phyloP scores from a whole-genome alignment of 202 grass and related monocot genomes.

The Cymbopogon flexuosus region DNA sequence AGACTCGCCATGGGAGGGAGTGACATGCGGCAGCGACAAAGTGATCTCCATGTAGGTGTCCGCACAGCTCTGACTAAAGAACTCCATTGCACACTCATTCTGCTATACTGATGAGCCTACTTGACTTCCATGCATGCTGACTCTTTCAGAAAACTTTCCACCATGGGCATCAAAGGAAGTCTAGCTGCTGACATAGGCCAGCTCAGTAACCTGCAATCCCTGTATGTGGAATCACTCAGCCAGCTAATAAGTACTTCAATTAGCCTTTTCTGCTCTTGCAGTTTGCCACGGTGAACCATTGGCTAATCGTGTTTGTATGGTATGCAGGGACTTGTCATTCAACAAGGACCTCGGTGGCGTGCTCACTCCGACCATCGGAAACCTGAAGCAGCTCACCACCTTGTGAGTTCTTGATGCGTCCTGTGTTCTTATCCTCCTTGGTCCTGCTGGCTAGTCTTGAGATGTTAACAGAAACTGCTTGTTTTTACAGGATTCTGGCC shows the following conservation, averaged over 20 bases:
- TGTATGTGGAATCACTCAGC: slow-evolving; percentile 50
- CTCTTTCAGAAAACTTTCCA: slow-evolving; percentile 72
- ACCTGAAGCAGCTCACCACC: slow-evolving; percentile 69
- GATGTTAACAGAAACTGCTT: slow-evolving; percentile 13
- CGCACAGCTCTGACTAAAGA: not conserved
- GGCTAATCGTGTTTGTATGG: slow-evolving; percentile 2
- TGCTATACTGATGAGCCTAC: not conserved
- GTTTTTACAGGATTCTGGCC: slow-evolving; percentile 58
- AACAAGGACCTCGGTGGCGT: slow-evolving; percentile 55
- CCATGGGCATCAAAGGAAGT: slow-evolving; percentile 71
- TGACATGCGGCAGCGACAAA: slow-evolving; percentile 50
- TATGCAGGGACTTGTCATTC: slow-evolving; percentile 74
- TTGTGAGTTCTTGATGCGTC: slow-evolving; percentile 46
- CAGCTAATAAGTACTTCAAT: not conserved
- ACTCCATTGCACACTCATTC: not conserved
- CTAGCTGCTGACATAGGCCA: slow-evolving; percentile 75
- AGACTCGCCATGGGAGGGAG: slow-evolving; percentile 65
- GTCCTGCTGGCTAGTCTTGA: not conserved
- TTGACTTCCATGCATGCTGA: not conserved
- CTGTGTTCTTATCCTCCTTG: not conserved
- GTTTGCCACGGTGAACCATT: slow-evolving; percentile 1
- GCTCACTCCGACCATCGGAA: slow-evolving; percentile 63
- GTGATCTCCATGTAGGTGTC: slow-evolving; percentile 66
- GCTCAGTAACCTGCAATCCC: slow-evolving; percentile 52
- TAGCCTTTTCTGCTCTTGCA: not conserved